phyloP scores from a whole-genome alignment of 169 alveolate species.

The Plasmodium yoelii region DNA sequence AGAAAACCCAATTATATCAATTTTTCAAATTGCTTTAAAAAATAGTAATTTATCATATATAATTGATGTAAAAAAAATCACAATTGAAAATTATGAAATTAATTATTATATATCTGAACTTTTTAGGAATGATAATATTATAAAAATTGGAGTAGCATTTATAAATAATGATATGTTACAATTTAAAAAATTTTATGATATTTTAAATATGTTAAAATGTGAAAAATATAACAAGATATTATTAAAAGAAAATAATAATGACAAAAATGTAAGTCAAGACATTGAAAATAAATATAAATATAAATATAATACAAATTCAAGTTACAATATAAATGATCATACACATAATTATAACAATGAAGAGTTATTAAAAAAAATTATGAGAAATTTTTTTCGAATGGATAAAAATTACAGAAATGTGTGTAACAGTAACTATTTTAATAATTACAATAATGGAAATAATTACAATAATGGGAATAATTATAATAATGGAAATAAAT shows the following conservation, averaged over 20 bases:
- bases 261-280: not conserved
- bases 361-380: slow-evolving; percentile 18
- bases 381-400: slow-evolving; percentile 4
- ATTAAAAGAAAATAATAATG: not conserved
- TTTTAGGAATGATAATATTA: slow-evolving; percentile 56
- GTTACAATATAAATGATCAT: not conserved
- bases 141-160: slow-evolving; percentile 70
- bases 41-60: slow-evolving; percentile 25
- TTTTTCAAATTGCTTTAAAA: slow-evolving; percentile 57
- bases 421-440: not conserved
- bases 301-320: not conserved
- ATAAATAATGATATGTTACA: slow-evolving; percentile 55
- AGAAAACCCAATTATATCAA: slow-evolving; percentile 49
- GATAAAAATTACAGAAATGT: not conserved
- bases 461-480: not conserved
- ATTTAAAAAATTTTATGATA: slow-evolving; percentile 54
- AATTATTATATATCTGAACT: slow-evolving; percentile 58
- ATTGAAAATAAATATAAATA: not conserved
- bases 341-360: slow-evolving; percentile 1
- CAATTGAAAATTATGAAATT: slow-evolving; percentile 47
- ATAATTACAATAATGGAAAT: not conserved
- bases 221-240: slow-evolving; percentile 43
- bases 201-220: slow-evolving; percentile 17
- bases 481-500: not conserved
- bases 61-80: slow-evolving; percentile 45